Evolutionary conservation across 345 rosid genomes (phyloP), one percentile per base, ranked within the genome.

Genomic region (Nasturtium officinale): DNA sequence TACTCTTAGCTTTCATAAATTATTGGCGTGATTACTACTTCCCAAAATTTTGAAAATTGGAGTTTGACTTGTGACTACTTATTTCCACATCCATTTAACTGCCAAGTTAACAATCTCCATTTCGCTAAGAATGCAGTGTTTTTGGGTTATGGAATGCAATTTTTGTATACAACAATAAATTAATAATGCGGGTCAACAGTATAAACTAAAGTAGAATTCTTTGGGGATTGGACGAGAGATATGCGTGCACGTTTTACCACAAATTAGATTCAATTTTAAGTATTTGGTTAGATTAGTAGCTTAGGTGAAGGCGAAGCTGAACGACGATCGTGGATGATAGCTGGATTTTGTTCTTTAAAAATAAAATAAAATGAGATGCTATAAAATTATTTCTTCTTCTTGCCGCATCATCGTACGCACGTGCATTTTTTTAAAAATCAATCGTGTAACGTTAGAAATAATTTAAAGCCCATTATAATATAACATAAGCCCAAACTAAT

Each of bases 181-280:
- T 59, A 35, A 37, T 1, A 59, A 37, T 16, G 21, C 8, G 12
- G 54, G 70, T 72, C 76, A 72, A 72, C 63, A 72, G 32, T 48
- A 16, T 6, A 51, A 66, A 21, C 15, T 2, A 65, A 74, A 66
- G 43, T 18, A 38, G 56, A 57, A 50, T 59, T 74, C 7, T 52
- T 40, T 77, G 46, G 77, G 63, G 77, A 71, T 65, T 59, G 65
- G 77, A 67, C 29, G 73, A 64, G 74, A 20, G 79, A 62, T 78
- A 74, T 72, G 83, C 85, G 71, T 61, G 82, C 81, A 83, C 82
- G 77, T 69, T 65, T 65, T 78, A 46, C 66, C 50, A 59, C 47
- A 51, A 65, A 77, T 71, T 65, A 43, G 33, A 65, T 33, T 28
- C 21, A 59, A 15, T n/a, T n/a, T 64, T 55, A 53, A 61, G 8